Base-by-base conservation (phyloP, 2,329 filamentous ascomycete species). In the Xylariaceae sp. region DNA sequence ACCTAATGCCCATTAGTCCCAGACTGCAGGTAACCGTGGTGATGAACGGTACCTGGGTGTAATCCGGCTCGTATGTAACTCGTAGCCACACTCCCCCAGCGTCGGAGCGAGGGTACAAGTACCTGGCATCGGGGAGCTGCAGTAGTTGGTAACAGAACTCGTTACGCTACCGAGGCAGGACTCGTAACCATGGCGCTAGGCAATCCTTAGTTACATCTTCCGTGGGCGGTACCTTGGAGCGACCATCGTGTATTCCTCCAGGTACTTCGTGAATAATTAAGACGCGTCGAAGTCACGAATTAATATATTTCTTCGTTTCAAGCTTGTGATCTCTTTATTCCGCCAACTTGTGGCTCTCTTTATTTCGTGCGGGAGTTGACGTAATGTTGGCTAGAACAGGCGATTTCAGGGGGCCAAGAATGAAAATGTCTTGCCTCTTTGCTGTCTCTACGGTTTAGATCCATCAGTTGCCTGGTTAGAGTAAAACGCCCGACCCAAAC, bases 341-440 rank as follows among this genome's bases (percentile, higher is more conserved):
- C 23, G 4, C 23, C 4, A 30, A 30, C 23, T 30, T 30, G 23
- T 30, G 23, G 23, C 23, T 1, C 23, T 30, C 23, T 30, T 30
- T 30, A 30, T 30, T 30, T 30, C 23, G 23, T 1, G 1, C 8
- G 37, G 11, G 37, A 42, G 37, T 42, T 42, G 37, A 42, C 55
- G 13, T 18, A 30, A 18, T 18, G 45, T 53, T 35, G 42, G 52
- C 62, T 34, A 15, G 59, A 56, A 42, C 51, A 56, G 57, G 37
- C 57, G 59, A 56, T 47, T 58, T 48, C 34, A 35, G 49, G 47
- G 35, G 35, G 18, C 37, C 37, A 23, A 60, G 60, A 62, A 64
- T 62, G 60, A 30, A 17, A 10, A 35, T 62, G 57, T 64, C 57
- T 60, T 56, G 1, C 58, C 42, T 42, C 56, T 57, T 50, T 50